These are phyloP conservation scores for Arthromyces matolae DNA, from an alignment of 768 basidiomycete species.

Conservation along the genomic window DNA sequence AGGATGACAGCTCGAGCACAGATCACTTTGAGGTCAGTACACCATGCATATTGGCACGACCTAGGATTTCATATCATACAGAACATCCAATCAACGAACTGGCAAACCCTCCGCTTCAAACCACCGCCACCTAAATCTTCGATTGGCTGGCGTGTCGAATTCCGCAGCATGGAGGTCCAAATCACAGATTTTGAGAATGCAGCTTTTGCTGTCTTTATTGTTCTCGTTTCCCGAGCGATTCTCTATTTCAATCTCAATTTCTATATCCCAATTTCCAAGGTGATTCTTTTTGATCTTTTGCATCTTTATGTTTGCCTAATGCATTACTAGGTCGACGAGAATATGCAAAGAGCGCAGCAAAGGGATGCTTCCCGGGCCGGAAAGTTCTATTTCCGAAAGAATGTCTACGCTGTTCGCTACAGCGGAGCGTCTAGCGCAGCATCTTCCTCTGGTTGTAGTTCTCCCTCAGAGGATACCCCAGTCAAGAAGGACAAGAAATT, in stretches of 20 bases:
- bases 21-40: slow-evolving; percentile 90
- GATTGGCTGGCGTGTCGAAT: slow-evolving; percentile 98
- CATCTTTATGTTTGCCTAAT: not conserved
- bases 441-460: slow-evolving; percentile 43
- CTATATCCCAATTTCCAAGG: slow-evolving; percentile 97
- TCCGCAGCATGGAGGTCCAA: slow-evolving; percentile 98
- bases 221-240: slow-evolving; percentile 91
- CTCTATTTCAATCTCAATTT: slow-evolving; percentile 89
- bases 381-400: slow-evolving; percentile 88
- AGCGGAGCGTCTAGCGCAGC: slow-evolving; percentile 39
- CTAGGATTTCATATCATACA: slow-evolving; percentile 26
- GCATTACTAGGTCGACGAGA: slow-evolving; percentile 81
- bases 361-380: slow-evolving; percentile 71
- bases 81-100: slow-evolving; percentile 99
- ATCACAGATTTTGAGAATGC: slow-evolving; percentile 99
- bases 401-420: slow-evolving; percentile 62
- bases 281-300: slow-evolving; percentile 20
- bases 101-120: slow-evolving; percentile 99
- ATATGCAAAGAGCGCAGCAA: slow-evolving; percentile 87
- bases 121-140: slow-evolving; percentile 90
- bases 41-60: not conserved
- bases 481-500: slow-evolving; percentile 60
- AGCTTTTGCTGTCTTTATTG: slow-evolving; percentile 91
- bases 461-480: slow-evolving; percentile 31
- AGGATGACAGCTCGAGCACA: slow-evolving; percentile 81